Evolutionary conservation across 805 yeast genomes (phyloP).

Genomic region (Nakazawaea siamensis): DNA sequence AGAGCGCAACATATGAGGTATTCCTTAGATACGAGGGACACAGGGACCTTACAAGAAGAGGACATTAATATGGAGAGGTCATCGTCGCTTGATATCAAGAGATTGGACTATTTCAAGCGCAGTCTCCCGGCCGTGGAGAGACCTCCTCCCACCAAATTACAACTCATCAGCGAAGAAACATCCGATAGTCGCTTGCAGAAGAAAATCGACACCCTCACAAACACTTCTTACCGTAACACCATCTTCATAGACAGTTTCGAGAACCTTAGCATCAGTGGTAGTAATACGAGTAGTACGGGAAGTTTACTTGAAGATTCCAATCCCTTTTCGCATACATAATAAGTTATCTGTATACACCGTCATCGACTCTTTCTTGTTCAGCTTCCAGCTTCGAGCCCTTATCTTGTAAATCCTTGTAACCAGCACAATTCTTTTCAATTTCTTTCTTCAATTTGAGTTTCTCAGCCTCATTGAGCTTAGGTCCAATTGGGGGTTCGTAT

Average conservation of each 20-base stretch:
- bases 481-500: conserved; percentile 7
- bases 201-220: conserved; percentile 2
- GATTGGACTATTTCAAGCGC: conserved; percentile 3
- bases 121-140: neutral
- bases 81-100: conserved; percentile 7
- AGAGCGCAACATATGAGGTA: conserved; percentile 3
- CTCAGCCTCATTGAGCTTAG: conserved; percentile 2
- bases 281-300: neutral
- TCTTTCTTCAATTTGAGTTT: conserved; percentile 1
- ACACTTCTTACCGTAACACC: conserved; percentile 5
- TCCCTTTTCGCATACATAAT: conserved; percentile 1
- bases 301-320: conserved; percentile 2
- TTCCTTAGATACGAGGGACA: conserved; percentile 5
- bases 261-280: neutral
- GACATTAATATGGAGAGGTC: too few relatives aligned
- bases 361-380: conserved; percentile 39
- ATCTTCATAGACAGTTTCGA: conserved; percentile 6
- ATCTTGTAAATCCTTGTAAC: conserved; percentile 32
- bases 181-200: neutral
- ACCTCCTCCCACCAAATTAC: neutral
- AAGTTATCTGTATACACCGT: conserved; percentile 22
- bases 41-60: neutral
- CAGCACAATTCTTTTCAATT: conserved; percentile 13
- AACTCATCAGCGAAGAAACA: conserved; percentile 3
- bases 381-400: conserved; percentile 33